A percentile compares a stretch with the other conserved stretches of the same genome.
These are phyloP conservation scores for Cercospora sesami DNA, from an alignment of 2,329 filamentous ascomycete genomes.

Conservation along the genomic window DNA sequence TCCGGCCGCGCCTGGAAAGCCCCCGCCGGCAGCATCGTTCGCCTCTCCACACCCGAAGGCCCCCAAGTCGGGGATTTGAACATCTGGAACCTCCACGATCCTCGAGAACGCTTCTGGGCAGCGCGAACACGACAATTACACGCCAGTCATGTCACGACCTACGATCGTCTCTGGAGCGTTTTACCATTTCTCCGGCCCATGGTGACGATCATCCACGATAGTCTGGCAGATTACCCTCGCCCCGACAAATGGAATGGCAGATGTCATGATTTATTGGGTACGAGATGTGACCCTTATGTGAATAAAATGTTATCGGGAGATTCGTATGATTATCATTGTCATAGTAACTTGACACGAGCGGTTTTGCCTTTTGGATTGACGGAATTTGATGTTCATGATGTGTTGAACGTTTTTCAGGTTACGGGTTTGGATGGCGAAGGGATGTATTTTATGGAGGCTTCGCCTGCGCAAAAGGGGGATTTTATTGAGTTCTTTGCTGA, in stretches of 20 bases:
- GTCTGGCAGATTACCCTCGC: constrained; percentile 50
- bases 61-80: constrained; percentile 84
- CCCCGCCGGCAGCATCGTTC: constrained; percentile 65
- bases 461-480: constrained; percentile 57
- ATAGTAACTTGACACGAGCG: constrained; percentile 75
- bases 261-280: constrained; percentile 78
- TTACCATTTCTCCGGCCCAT: constrained; percentile 76
- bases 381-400: constrained; percentile 78
- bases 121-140: constrained; percentile 76
- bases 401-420: constrained; percentile 83
- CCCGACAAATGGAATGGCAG: constrained; percentile 57
- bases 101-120: constrained; percentile 81
- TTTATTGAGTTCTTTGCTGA: constrained; percentile 79
- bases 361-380: constrained; percentile 66
- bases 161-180: constrained; percentile 75
- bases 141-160: constrained; percentile 63
- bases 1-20: constrained; percentile 73
- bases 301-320: constrained; percentile 70
- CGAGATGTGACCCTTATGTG: constrained; percentile 82
- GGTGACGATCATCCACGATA: constrained; percentile 67
- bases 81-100: constrained; percentile 75
- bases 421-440: constrained; percentile 72
- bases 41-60: constrained; percentile 66
- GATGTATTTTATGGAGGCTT: constrained; percentile 72
- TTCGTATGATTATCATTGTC: constrained; percentile 78